Percentiles rank a stretch among this genome's conserved stretches.
Conservation (phyloP, 1,284 basidiomycete genomes). For the Spongispora temasekensis region DNA sequence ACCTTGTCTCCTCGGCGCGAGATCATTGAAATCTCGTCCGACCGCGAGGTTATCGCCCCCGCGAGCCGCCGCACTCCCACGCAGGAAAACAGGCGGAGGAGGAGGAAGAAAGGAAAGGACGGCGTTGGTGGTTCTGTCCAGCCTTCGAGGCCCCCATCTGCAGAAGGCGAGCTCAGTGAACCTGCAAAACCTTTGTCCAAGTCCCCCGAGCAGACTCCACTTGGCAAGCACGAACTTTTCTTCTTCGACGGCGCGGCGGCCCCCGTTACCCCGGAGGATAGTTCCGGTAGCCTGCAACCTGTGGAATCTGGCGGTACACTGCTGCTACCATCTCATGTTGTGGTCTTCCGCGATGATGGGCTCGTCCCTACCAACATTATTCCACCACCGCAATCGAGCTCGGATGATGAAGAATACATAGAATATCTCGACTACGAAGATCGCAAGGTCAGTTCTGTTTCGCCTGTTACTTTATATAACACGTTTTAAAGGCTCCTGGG, state of each 20-base stretch:
- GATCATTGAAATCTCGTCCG: conserved; percentile 33
- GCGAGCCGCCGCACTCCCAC: background rate
- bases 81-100: conserved; percentile 20
- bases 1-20: conserved; percentile 30
- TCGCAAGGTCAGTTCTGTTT: conserved; percentile 45
- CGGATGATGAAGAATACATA: conserved; percentile 62
- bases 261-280: conserved; percentile 20
- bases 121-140: conserved; percentile 10
- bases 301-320: conserved; percentile 32
- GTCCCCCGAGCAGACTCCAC: background rate
- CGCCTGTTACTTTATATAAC: background rate
- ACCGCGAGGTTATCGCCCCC: conserved; percentile 15
- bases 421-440: conserved; percentile 75
- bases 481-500: conserved; percentile 38
- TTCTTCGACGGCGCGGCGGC: conserved; percentile 53
- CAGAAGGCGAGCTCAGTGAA: no score
- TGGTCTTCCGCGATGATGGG: conserved; percentile 42
- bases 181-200: conserved; percentile 12
- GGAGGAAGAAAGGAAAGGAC: conserved; percentile 19
- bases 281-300: conserved; percentile 1
- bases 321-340: conserved; percentile 66
- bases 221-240: conserved; percentile 42
- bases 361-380: conserved; percentile 48
- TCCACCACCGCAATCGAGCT: conserved; percentile 38
- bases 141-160: conserved; percentile 24